Base-by-base conservation (phyloP, 2,329 filamentous ascomycete species). In the Ceratocystis cacaofunesta region DNA sequence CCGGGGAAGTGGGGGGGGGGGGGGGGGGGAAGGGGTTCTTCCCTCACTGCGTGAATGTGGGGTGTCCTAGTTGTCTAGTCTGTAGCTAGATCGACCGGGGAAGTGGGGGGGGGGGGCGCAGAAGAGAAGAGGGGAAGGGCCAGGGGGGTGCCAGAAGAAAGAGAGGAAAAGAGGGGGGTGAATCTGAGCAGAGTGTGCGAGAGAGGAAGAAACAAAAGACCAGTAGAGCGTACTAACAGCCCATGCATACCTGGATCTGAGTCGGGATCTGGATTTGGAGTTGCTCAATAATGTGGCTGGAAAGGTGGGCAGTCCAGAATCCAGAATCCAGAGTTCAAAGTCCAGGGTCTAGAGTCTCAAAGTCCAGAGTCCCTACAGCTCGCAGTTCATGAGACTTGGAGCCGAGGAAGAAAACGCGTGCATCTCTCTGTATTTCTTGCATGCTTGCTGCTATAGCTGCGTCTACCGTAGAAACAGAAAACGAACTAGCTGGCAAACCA, bases 21-120 rank as follows among this genome's bases (percentile, higher is more conserved):
- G 8, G 22, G 19, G 7, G n/a, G n/a, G 12, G n/a, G n/a, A n/a
- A n/a, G 25, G 61, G 61, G 55, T 58, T 58, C 28, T 58, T 58
- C 17, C 7, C 28, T 36, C 28, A 17, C 15, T 32, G 12, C 36
- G 25, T 58, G 28, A 36, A 30, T 30, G 25, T 32, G 46, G 61
- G 61, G 12, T 48, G 61, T 62, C 19, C 41, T 30, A 62, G 43
- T 12, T 25, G 25, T 32, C 61, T 30, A 12, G n/a, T 30, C 25
- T 48, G 43, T 30, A 48, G 61, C 61, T 50, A 62, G 61, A 62
- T 62, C 44, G 61, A 62, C 61, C 61, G 61, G 61, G 61, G 61
- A 62, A 32, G 43, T 50, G 43, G 36, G 61, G 61, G 25, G 61
- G 61, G 61, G n/a, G 58, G 43, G 3, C 44, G 22, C 5, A 28